Evolutionary conservation across 805 yeast genomes (phyloP).

Genomic region (Metschnikowia arizonensis): DNA sequence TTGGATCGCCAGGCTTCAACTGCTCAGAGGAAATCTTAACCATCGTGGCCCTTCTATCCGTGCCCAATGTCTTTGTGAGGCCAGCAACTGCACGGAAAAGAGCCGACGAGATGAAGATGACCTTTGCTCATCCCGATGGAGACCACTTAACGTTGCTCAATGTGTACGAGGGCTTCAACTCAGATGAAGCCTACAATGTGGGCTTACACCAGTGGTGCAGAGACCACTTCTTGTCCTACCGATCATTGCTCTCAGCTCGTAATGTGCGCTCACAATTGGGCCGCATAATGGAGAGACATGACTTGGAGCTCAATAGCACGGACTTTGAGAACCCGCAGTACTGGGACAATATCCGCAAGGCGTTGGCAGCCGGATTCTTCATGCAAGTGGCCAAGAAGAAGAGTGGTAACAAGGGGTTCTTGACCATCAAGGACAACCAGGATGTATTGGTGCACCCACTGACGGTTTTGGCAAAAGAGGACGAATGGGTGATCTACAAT

Average conservation of each 20-base stretch:
- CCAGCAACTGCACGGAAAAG: conserved; percentile 83
- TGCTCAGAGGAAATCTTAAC: conserved; percentile 88
- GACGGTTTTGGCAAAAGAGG: conserved; percentile 81
- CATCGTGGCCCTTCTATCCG: conserved; percentile 85
- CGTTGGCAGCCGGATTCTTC: conserved; percentile 88
- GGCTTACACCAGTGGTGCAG: conserved; percentile 86
- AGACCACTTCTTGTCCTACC: conserved; percentile 76
- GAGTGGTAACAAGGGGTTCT: conserved; percentile 71
- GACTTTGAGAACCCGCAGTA: conserved; percentile 56
- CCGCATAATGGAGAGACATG: conserved; percentile 77
- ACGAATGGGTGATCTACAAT: conserved; percentile 92
- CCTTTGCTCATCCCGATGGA: conserved; percentile 90
- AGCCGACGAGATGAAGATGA: conserved; percentile 86
- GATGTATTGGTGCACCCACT: conserved; percentile 94
- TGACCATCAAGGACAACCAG: conserved; percentile 93
- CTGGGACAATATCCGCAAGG: conserved; percentile 77
- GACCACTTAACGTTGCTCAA: conserved; percentile 90
- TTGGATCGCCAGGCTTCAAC: conserved; percentile 77
- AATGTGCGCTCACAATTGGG: conserved; percentile 80
- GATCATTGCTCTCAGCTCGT: conserved; percentile 83
- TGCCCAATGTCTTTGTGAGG: conserved; percentile 91
- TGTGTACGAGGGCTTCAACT: conserved; percentile 78
- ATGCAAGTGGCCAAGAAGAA: conserved; percentile 97
- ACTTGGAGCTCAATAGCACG: conserved; percentile 66
- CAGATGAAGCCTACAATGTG: conserved; percentile 63